Evolutionary conservation across 2,329 filamentous ascomycete genomes (phyloP).

Genomic region (Neofusicoccum sp.): DNA sequence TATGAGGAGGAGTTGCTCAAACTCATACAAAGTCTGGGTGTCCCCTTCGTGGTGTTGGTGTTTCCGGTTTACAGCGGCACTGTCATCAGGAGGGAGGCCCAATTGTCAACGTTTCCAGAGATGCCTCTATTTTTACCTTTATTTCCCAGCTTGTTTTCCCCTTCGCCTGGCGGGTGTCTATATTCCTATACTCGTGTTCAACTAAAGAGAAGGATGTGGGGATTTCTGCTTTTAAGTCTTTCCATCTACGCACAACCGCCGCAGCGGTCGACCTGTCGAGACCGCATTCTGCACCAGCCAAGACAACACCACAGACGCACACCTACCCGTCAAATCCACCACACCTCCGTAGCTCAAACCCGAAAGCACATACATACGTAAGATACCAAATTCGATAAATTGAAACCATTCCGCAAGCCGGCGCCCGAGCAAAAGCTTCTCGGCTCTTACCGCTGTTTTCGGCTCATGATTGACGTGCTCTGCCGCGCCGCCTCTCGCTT

Average conservation of each 20-base stretch:
- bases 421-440: slow-evolving; percentile 1
- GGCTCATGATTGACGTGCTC: background rate
- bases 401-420: background rate
- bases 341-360: slow-evolving; percentile 1
- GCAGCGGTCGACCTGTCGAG: slow-evolving; percentile 1
- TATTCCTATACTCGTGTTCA: slow-evolving; percentile 19
- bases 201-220: slow-evolving; percentile 11
- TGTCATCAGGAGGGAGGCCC: background rate
- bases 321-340: slow-evolving; percentile 3
- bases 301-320: background rate
- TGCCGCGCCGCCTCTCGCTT: slow-evolving; percentile 2
- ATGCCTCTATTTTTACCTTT: slow-evolving; percentile 3
- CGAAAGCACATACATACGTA: slow-evolving; percentile 1
- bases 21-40: background rate
- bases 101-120: background rate
- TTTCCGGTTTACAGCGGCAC: background rate
- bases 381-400: slow-evolving; percentile 17
- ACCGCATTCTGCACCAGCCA: background rate
- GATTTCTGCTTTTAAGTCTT: background rate
- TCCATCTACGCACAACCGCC: background rate
- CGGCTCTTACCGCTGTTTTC: background rate
- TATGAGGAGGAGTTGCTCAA: background rate
- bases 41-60: background rate
- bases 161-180: slow-evolving; percentile 6
- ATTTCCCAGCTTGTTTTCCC: background rate